A percentile compares a stretch with the other conserved stretches of the same genome.
Evolutionary conservation across 2,329 filamentous ascomycete genomes (phyloP).

Genomic region (Colletotrichum cereale): DNA sequence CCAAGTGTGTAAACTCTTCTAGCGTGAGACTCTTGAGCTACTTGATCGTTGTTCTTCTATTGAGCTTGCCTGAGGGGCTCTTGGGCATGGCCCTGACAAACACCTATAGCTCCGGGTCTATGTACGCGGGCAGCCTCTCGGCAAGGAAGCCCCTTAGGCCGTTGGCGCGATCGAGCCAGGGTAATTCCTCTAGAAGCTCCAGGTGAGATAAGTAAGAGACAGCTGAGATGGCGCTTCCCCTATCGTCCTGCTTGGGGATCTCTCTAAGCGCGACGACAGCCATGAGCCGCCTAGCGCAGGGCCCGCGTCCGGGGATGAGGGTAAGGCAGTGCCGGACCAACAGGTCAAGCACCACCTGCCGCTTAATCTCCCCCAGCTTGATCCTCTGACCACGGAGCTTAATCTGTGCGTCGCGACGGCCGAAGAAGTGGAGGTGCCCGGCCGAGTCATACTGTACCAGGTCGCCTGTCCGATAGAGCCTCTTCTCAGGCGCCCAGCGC

Average conservation of each 20-base stretch:
- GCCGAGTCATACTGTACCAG: constrained; percentile 82
- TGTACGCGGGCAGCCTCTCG: constrained; percentile 55
- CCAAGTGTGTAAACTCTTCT: background rate
- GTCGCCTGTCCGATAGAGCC: constrained; percentile 86
- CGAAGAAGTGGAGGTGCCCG: constrained; percentile 79
- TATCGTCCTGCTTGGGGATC: too few species aligned
- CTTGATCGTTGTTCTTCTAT: constrained; percentile 55
- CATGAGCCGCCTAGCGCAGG: constrained; percentile 4
- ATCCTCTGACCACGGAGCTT: constrained; percentile 86
- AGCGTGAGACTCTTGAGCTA: constrained; percentile 20
- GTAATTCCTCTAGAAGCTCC: background rate
- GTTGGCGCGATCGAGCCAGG: constrained; percentile 15
- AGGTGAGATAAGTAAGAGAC: too few species aligned
- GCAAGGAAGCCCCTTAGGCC: constrained; percentile 12
- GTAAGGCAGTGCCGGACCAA: constrained; percentile 9
- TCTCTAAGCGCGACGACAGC: background rate
- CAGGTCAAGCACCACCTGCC: constrained; percentile 9
- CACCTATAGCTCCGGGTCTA: constrained; percentile 61
- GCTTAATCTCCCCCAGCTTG: constrained; percentile 82
- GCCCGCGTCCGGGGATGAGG: constrained; percentile 20
- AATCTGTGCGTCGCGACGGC: constrained; percentile 82
- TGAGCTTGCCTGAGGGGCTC: constrained; percentile 61
- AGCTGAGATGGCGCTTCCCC: too few species aligned
- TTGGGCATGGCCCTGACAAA: constrained; percentile 57
- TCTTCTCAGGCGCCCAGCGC: constrained; percentile 65